Conservation (phyloP, 306 rosid species). For the Rubus parviflorus region DNA sequence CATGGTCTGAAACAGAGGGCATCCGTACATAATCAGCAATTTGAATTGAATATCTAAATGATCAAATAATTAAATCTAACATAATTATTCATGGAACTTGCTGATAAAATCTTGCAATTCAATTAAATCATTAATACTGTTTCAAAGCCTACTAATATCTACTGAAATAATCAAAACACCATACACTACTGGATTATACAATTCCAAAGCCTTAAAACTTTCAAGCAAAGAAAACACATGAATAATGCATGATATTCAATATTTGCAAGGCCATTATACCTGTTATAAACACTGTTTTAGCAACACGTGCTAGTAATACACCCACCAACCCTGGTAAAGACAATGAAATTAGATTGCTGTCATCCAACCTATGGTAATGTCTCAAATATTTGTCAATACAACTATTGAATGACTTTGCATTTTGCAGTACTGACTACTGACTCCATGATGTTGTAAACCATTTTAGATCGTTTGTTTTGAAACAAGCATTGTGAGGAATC, state of each 20-base stretch:
- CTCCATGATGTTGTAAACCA: not conserved
- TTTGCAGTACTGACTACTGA: too few species aligned
- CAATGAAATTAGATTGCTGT: slow-evolving; percentile 30
- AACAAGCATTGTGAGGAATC: not conserved
- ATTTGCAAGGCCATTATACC: slow-evolving; percentile 40
- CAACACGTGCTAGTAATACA: slow-evolving; percentile 65
- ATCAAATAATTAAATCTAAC: not conserved
- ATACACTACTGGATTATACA: too few species aligned
- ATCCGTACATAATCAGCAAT: slow-evolving; percentile 13
- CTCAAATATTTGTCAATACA: not conserved
- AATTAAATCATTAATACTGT: not conserved
- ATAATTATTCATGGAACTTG: not conserved
- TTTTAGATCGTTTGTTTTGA: not conserved
- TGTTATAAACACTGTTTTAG: slow-evolving; percentile 64
- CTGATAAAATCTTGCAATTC: not conserved
- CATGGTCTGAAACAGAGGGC: slow-evolving; percentile 58
- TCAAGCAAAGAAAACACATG: not conserved
- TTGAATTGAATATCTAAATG: slow-evolving; percentile 10
- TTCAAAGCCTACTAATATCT: not conserved
- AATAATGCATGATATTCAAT: too few species aligned
- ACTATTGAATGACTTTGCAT: not conserved
- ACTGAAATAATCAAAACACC: not conserved
- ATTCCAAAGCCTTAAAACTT: not conserved
- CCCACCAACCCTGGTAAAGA: slow-evolving; percentile 76
- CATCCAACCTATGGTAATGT: slow-evolving; percentile 24